Evolutionary conservation across 192 early-diverging fungal genomes (phyloP).

Genomic region (Haplosporangium gracile): DNA sequence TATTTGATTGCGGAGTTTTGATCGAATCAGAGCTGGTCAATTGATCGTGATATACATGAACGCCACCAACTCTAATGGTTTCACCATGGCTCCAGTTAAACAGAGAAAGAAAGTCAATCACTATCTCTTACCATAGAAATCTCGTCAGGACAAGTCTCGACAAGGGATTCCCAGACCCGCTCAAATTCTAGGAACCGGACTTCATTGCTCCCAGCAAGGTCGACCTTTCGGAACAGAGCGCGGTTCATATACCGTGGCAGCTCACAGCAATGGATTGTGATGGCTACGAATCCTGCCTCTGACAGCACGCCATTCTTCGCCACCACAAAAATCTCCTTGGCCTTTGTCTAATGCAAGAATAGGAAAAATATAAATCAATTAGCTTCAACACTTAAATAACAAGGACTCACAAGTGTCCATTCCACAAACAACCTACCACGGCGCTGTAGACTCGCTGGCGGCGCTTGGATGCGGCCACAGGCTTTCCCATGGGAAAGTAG

Average conservation of each 20-base stretch:
- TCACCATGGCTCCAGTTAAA: conserved; percentile 7
- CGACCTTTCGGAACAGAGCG: conserved; percentile 68
- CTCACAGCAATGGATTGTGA: conserved; percentile 66
- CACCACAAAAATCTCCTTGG: conserved; percentile 40
- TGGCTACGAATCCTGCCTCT: conserved; percentile 63
- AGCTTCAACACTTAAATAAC: neutral
- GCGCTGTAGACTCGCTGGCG: conserved; percentile 26
- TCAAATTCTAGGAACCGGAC: conserved; percentile 49
- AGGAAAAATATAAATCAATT: neutral
- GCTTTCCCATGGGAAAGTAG: conserved; percentile 46
- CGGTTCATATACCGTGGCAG: conserved; percentile 78
- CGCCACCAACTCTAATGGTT: conserved; percentile 1
- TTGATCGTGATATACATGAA: no score
- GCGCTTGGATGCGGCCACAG: conserved; percentile 37
- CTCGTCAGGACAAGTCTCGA: conserved; percentile 51
- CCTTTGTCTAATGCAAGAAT: conserved; percentile 21
- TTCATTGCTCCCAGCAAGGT: conserved; percentile 19
- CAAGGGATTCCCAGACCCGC: conserved; percentile 36
- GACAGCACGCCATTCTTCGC: conserved; percentile 28
- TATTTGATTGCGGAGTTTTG: no score
- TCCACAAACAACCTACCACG: conserved; percentile 16
- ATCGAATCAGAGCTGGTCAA: conserved; percentile 11
- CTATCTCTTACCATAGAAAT: conserved; percentile 54
- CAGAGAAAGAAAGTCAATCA: conserved; percentile 20
- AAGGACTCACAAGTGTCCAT: no score